A percentile compares a stretch with the other conserved stretches of the same genome.
phyloP scores from a whole-genome alignment of 2,329 filamentous ascomycete species.

The Claviceps monticola region DNA sequence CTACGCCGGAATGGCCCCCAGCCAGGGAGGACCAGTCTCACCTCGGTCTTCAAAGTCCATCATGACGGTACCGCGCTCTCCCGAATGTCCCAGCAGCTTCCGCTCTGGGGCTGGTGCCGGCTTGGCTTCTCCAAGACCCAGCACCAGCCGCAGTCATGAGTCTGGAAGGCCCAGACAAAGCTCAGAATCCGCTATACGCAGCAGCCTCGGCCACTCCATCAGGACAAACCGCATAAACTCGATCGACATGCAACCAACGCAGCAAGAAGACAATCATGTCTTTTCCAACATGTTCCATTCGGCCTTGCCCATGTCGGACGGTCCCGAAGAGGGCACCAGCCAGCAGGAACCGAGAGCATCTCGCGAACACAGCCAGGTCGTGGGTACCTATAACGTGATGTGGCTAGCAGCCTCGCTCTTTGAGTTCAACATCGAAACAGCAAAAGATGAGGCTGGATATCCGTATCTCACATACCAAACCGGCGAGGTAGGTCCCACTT shows the following conservation, averaged over 20 bases:
- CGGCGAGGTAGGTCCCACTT: conserved; percentile 52
- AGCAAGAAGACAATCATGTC: conserved; percentile 38
- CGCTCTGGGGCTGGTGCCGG: conserved; percentile 30
- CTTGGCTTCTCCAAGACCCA: conserved; percentile 32
- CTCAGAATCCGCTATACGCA: conserved; percentile 32
- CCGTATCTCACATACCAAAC: conserved; percentile 92
- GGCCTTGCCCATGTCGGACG: conserved; percentile 67
- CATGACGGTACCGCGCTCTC: conserved; percentile 28
- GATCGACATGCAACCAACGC: conserved; percentile 26
- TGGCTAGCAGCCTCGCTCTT: conserved; percentile 91
- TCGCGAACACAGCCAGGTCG: conserved; percentile 37
- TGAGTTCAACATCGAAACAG: conserved; percentile 91
- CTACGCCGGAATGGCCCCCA: conserved; percentile 23
- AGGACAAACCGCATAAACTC: conserved; percentile 39
- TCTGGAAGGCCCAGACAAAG: conserved; percentile 38
- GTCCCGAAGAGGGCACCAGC: conserved; percentile 35
- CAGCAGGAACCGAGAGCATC: conserved; percentile 43
- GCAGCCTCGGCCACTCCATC: conserved; percentile 36
- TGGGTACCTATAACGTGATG: conserved; percentile 55
- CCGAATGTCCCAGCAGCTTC: conserved; percentile 37
- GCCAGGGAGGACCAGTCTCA: conserved; percentile 43
- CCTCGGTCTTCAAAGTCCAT: conserved; percentile 39
- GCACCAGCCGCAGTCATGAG: conserved; percentile 47
- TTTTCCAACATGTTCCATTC: conserved; percentile 76
- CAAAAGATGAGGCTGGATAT: conserved; percentile 85